Evolutionary conservation across 179 eudicot genomes (phyloP).

Genomic region (Beta corolliflora): DNA sequence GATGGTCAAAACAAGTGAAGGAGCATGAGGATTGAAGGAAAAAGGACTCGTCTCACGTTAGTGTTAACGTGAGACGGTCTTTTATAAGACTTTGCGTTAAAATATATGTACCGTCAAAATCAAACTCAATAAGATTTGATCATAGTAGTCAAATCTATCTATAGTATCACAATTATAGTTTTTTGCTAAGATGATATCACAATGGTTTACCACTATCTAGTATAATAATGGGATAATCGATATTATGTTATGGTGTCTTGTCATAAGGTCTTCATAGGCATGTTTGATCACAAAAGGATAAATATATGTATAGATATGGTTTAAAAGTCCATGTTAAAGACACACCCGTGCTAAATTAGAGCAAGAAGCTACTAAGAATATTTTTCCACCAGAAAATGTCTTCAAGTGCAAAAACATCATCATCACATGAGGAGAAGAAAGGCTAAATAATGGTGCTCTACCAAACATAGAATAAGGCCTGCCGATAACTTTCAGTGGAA

Average conservation of each 20-base stretch:
- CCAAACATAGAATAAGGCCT: slow-evolving; percentile 17
- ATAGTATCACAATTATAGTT: too few relatives aligned
- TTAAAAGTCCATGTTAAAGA: background rate
- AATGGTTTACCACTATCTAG: background rate
- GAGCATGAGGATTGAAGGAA: too few relatives aligned
- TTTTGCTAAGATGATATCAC: background rate
- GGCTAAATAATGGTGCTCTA: background rate
- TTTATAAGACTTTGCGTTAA: too few relatives aligned
- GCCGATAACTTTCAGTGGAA: slow-evolving; percentile 13
- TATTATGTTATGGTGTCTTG: slow-evolving; percentile 1
- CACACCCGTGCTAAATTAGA: slow-evolving; percentile 13
- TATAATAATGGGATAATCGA: background rate
- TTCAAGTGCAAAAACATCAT: background rate
- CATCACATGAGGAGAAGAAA: background rate
- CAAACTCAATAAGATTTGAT: too few relatives aligned
- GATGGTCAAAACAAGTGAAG: too few relatives aligned
- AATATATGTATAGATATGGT: too few relatives aligned
- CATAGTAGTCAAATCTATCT: too few relatives aligned
- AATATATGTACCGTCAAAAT: too few relatives aligned
- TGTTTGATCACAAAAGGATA: too few relatives aligned
- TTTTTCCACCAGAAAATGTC: slow-evolving; percentile 13
- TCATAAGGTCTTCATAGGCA: background rate
- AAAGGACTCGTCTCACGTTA: too few relatives aligned
- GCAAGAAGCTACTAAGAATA: background rate
- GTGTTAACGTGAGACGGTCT: too few relatives aligned